A percentile compares a stretch with the other conserved stretches of the same genome.
phyloP scores from a whole-genome alignment of 1,139 yeast species.

The Ogataea hybrid region DNA sequence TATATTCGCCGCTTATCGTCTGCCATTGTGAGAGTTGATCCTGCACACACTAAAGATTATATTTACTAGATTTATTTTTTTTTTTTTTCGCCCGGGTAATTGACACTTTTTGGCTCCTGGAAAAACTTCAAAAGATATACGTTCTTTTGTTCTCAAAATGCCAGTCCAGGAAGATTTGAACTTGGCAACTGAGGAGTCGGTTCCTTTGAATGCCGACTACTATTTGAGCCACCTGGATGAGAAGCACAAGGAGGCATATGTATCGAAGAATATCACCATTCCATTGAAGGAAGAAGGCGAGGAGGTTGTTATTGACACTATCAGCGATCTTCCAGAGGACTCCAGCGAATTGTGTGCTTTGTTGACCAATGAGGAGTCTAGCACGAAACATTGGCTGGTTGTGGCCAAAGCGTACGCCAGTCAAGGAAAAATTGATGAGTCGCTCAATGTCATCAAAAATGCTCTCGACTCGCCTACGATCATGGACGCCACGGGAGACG shows the following conservation, averaged over 20 bases:
- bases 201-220: slow-evolving; percentile 23
- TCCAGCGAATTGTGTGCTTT: slow-evolving; percentile 78
- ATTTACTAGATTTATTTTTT: slow-evolving; percentile 1
- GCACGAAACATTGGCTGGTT: slow-evolving; percentile 76
- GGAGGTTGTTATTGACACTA: slow-evolving; percentile 68
- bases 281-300: slow-evolving; percentile 61
- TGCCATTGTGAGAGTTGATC: background rate
- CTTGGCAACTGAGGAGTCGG: slow-evolving; percentile 10
- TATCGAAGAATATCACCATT: slow-evolving; percentile 37
- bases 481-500: slow-evolving; percentile 41
- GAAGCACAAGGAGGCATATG: slow-evolving; percentile 21
- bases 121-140: slow-evolving; percentile 8
- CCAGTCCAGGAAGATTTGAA: slow-evolving; percentile 13
- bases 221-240: slow-evolving; percentile 20
- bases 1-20: slow-evolving; percentile 43
- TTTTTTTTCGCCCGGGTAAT: slow-evolving; percentile 8
- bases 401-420: slow-evolving; percentile 80
- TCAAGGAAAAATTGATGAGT: slow-evolving; percentile 56
- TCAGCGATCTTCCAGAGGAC: slow-evolving; percentile 82
- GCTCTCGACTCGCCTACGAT: slow-evolving; percentile 51
- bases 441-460: slow-evolving; percentile 58
- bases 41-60: background rate
- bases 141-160: slow-evolving; percentile 9
- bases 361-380: slow-evolving; percentile 76
- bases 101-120: background rate